phyloP scores from a whole-genome alignment of 495 filamentous ascomycete species.

The Oidiodendron maius region DNA sequence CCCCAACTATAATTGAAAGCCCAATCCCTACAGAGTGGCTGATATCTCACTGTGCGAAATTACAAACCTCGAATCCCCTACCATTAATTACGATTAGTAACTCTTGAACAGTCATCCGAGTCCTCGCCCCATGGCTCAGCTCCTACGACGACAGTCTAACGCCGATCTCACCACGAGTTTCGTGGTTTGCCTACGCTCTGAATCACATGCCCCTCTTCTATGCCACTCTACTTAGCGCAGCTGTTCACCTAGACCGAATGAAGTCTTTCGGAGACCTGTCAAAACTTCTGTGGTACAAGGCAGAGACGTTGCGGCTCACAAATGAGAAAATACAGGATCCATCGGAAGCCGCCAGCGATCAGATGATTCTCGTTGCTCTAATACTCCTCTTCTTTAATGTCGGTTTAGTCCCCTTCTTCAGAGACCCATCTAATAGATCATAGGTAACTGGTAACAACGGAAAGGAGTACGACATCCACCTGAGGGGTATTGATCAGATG shows the following conservation, averaged over 20 bases:
- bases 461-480: slow-evolving; percentile 9
- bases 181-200: slow-evolving; percentile 14
- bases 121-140: slow-evolving; percentile 14
- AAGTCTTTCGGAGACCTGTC: slow-evolving; percentile 1
- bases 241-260: slow-evolving; percentile 16
- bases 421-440: neutral
- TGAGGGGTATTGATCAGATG: slow-evolving; percentile 18
- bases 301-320: slow-evolving; percentile 7
- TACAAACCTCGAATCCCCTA: neutral
- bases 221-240: slow-evolving; percentile 12
- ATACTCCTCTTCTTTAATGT: slow-evolving; percentile 16
- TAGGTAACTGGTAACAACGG: neutral
- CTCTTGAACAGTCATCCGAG: slow-evolving; percentile 1
- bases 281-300: slow-evolving; percentile 13
- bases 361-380: slow-evolving; percentile 15
- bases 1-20: slow-evolving; percentile 6
- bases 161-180: slow-evolving; percentile 1
- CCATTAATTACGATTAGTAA: neutral
- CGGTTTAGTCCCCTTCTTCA: neutral
- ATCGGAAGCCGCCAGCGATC: slow-evolving; percentile 6
- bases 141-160: slow-evolving; percentile 9
- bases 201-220: slow-evolving; percentile 12
- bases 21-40: slow-evolving; percentile 8
- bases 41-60: slow-evolving; percentile 8
- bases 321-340: slow-evolving; percentile 9